Evolutionary conservation across 352 stramenopile genomes (phyloP).

Genomic region (Pythium oligandrum): DNA sequence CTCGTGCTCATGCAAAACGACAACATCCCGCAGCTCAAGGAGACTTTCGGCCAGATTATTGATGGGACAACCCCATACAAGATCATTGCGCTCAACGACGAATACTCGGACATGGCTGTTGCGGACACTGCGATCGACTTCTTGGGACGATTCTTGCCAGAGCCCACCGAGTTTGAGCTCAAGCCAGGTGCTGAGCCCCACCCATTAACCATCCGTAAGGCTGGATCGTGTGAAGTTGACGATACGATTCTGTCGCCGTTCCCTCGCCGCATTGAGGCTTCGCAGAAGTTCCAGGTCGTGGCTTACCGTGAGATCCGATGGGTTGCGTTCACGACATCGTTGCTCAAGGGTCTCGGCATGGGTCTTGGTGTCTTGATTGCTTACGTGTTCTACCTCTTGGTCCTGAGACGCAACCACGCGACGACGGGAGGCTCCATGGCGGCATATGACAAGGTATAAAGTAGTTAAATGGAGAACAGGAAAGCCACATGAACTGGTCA

Average conservation of each 20-base stretch:
- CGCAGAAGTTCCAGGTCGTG: constrained; percentile 75
- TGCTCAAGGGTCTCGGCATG: constrained; percentile 70
- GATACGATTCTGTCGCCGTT: constrained; percentile 64
- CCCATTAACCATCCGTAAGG: constrained; percentile 53
- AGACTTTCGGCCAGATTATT: constrained; percentile 62
- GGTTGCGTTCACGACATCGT: constrained; percentile 75
- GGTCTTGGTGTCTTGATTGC: constrained; percentile 76
- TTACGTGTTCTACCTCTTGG: constrained; percentile 78
- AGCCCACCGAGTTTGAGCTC: constrained; percentile 64
- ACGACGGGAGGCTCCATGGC: constrained; percentile 27
- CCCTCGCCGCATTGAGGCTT: constrained; percentile 50
- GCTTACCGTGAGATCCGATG: constrained; percentile 77
- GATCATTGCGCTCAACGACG: constrained; percentile 84
- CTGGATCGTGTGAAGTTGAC: constrained; percentile 67
- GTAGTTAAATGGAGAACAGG: not conserved
- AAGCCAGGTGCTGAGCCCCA: constrained; percentile 37
- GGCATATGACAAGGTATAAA: constrained; percentile 78
- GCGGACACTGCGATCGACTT: constrained; percentile 69
- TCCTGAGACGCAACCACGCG: constrained; percentile 45
- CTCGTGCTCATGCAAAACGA: constrained; percentile 82
- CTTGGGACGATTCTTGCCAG: constrained; percentile 60
- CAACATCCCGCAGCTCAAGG: constrained; percentile 67
- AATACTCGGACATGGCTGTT: constrained; percentile 80
- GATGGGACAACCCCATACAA: constrained; percentile 60
- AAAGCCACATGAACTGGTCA: too few species aligned